A percentile compares a stretch with the other conserved stretches of the same genome.
These are phyloP conservation scores for Sphaerulina populicola DNA, from an alignment of 2,329 filamentous ascomycete genomes.

Conservation along the genomic window DNA sequence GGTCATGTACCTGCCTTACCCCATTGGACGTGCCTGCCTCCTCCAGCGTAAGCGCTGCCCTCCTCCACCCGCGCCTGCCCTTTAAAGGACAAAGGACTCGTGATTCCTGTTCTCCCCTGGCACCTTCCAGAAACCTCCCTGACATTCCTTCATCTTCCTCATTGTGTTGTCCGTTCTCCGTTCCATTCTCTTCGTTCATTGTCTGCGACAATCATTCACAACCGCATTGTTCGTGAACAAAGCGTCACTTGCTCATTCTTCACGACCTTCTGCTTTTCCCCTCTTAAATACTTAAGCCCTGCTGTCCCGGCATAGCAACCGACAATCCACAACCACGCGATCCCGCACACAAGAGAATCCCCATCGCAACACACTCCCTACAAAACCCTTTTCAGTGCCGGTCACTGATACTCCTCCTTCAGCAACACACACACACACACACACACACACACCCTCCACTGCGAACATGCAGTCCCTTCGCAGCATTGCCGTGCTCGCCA, in stretches of 20 bases:
- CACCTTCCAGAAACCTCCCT: background rate
- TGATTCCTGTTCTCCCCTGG: background rate
- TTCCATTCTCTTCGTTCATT: background rate
- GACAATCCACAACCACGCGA: background rate
- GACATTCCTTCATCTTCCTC: slow-evolving; percentile 2
- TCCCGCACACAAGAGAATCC: background rate
- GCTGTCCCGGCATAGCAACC: background rate
- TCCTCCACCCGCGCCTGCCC: slow-evolving; percentile 1
- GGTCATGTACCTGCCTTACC: no score
- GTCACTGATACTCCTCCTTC: slow-evolving; percentile 16
- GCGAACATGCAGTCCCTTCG: slow-evolving; percentile 23
- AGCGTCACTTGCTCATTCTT: slow-evolving; percentile 9
- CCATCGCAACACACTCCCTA: background rate
- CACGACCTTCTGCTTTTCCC: background rate
- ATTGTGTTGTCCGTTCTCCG: background rate
- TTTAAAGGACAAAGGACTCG: background rate
- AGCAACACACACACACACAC: background rate
- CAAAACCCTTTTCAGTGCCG: slow-evolving; percentile 16
- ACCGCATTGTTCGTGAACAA: slow-evolving; percentile 7
- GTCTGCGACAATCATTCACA: slow-evolving; percentile 13
- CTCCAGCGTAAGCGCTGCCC: background rate
- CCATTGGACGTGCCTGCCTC: no score
- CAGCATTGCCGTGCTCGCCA: slow-evolving; percentile 24
- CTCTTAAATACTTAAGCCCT: slow-evolving; percentile 10
- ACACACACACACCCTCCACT: background rate